Percentiles rank a stretch among this genome's conserved stretches.
These are phyloP conservation scores for Geranium brycei DNA, from an alignment of 345 rosid species.

Conservation along the genomic window DNA sequence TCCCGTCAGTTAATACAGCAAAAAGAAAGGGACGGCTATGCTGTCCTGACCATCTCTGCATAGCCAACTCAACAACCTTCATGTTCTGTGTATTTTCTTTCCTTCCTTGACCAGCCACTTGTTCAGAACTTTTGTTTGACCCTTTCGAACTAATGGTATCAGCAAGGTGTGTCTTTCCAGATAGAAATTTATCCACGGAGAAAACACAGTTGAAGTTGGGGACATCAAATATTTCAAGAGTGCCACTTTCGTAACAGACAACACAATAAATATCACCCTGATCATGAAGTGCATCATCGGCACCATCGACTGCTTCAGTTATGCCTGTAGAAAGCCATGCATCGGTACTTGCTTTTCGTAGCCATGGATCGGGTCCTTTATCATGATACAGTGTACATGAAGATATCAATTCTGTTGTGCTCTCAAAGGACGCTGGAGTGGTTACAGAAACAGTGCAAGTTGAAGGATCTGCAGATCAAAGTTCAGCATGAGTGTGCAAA, in stretches of 20 bases:
- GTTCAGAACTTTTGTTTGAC: slow-evolving; percentile 32
- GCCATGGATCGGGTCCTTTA: slow-evolving; percentile 92
- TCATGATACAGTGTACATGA: slow-evolving; percentile 93
- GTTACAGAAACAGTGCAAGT: slow-evolving; percentile 65
- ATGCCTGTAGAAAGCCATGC: slow-evolving; percentile 94
- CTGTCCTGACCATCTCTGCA: slow-evolving; percentile 87
- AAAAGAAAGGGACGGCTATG: slow-evolving; percentile 81
- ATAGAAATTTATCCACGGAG: slow-evolving; percentile 67
- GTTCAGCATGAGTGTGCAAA: not conserved
- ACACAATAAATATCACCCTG: slow-evolving; percentile 92
- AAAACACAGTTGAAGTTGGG: slow-evolving; percentile 75
- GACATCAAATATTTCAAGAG: slow-evolving; percentile 87
- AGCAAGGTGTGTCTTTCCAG: slow-evolving; percentile 66
- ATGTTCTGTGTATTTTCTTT: slow-evolving; percentile 47
- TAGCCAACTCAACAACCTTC: slow-evolving; percentile 76
- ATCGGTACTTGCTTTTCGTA: slow-evolving; percentile 85
- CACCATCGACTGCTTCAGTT: slow-evolving; percentile 72
- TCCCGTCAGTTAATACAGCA: slow-evolving; percentile 88
- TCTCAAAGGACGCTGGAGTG: slow-evolving; percentile 54
- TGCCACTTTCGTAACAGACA: slow-evolving; percentile 73
- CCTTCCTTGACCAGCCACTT: slow-evolving; percentile 38
- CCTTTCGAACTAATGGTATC: slow-evolving; percentile 33
- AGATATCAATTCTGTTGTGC: slow-evolving; percentile 47
- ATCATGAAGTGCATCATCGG: slow-evolving; percentile 70
- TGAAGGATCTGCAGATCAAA: slow-evolving; percentile 55